These are phyloP conservation scores for Cordyceps cicadae DNA, from an alignment of 2,329 filamentous ascomycete species.

Conservation along the genomic window DNA sequence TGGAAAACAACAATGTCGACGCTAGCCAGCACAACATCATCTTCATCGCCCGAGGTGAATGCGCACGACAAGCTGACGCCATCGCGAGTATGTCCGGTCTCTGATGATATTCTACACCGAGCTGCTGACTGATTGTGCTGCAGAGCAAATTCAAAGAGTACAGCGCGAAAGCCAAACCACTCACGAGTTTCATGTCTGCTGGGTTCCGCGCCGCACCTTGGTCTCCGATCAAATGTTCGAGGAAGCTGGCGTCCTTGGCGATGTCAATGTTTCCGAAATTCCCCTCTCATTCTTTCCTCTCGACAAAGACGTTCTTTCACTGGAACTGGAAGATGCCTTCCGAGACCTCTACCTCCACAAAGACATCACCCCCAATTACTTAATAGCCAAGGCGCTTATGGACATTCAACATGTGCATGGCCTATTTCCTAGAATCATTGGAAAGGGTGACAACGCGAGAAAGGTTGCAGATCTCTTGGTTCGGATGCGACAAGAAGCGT, in stretches of 20 bases:
- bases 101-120: not conserved
- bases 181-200: conserved; percentile 95
- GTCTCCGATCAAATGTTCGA: conserved; percentile 88
- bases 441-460: conserved; percentile 92
- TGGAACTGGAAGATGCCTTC: conserved; percentile 84
- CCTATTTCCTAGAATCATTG: conserved; percentile 86
- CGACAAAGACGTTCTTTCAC: conserved; percentile 81
- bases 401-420: conserved; percentile 84
- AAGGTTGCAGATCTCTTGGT: conserved; percentile 77
- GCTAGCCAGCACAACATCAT: conserved; percentile 91
- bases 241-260: conserved; percentile 85
- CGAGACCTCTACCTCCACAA: conserved; percentile 81
- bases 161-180: conserved; percentile 80
- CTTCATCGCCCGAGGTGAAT: conserved; percentile 87
- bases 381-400: conserved; percentile 89
- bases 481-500: conserved; percentile 83
- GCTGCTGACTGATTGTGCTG: conserved; percentile 25
- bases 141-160: conserved; percentile 85
- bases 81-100: conserved; percentile 68
- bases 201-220: conserved; percentile 85
- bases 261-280: conserved; percentile 81
- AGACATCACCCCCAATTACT: conserved; percentile 82
- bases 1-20: conserved; percentile 93
- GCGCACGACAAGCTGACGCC: conserved; percentile 69
- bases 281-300: conserved; percentile 85